Base-by-base conservation (phyloP, 331 rosid species). In the Prunus yedoensis region DNA sequence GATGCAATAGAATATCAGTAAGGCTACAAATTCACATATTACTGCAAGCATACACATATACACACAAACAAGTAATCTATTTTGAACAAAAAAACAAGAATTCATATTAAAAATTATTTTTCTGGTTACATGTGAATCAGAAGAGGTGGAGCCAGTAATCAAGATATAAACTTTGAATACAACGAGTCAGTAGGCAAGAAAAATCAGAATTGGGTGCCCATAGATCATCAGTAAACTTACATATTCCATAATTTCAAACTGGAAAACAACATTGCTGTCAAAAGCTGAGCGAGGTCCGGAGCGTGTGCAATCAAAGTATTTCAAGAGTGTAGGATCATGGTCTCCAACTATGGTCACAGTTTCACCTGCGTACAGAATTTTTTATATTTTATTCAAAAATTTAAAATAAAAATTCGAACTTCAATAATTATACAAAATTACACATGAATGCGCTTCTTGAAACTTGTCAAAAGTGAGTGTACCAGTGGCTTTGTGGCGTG, bases 301-400 rank as follows among this genome's bases (percentile, higher is more conserved):
- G 66, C 88, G 92, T 27, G 90, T 88, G 79, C 89, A 88, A 75
- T 88, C 92, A 65, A 88, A 86, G 83, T 93, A 93, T 49, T 80
- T 93, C 86, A 91, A 17, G 64, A 93, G 78, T 64, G 89, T 79
- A 18, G 90, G 91, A 87, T 93, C 96, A 74, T 89, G 98, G 75
- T 93, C 98, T 70, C 98, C 96, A 66, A 93, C 97, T 72, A 89
- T 85, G 65, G 93, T 87, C 45, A 89, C 96, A 74, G 96, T 91
- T 93, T 93, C 98, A 76, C 98, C 98, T 89, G 65, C 63, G 18
- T 2, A 45, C 23, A 71, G 8, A 41, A 41, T 17, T 21, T 43
- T 73, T 35, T 5, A 4, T 1, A 2, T 47, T 16, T 10, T 8
- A 18, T 3, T n/a, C 7, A 15, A 52, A 51, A 13, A 0, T 13